These are phyloP conservation scores for Petunia axillaris DNA, from an alignment of 257 asterid genomes.

Conservation along the genomic window DNA sequence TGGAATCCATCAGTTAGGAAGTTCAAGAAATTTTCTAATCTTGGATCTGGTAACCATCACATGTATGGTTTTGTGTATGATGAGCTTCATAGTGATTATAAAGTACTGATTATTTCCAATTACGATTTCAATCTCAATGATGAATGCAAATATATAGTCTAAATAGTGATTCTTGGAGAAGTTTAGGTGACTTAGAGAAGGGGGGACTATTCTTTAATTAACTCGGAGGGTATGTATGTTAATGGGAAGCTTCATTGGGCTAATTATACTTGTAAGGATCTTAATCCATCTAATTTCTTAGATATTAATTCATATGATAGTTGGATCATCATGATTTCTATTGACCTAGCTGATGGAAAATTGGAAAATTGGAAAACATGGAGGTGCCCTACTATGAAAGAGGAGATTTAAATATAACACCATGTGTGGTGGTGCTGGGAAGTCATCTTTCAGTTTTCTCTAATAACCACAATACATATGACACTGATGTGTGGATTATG, in stretches of 20 bases:
- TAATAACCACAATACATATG: no score
- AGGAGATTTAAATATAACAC: no score
- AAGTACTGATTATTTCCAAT: conserved; percentile 47
- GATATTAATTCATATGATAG: no score
- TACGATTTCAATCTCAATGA: conserved; percentile 26
- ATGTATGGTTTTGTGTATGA: conserved; percentile 44
- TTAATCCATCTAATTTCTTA: no score
- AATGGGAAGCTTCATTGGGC: conserved; percentile 68
- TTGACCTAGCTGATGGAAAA: no score
- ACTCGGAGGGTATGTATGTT: conserved; percentile 43
- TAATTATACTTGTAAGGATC: conserved; percentile 19
- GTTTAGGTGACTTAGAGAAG: conserved; percentile 34
- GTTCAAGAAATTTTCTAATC: not conserved
- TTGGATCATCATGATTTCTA: no score
- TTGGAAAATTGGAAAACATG: no score
- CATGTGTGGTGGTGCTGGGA: no score
- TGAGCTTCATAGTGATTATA: not conserved
- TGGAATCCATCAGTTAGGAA: conserved; percentile 35
- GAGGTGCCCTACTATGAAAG: no score
- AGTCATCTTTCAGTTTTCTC: no score
- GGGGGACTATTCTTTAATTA: conserved; percentile 40
- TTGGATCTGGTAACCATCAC: conserved; percentile 27
- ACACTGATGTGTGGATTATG: no score
- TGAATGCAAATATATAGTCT: conserved; percentile 49
- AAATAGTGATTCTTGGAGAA: conserved; percentile 29